Base-by-base conservation (phyloP, 176 grass and related monocot genomes). In the Juncus effusus region DNA sequence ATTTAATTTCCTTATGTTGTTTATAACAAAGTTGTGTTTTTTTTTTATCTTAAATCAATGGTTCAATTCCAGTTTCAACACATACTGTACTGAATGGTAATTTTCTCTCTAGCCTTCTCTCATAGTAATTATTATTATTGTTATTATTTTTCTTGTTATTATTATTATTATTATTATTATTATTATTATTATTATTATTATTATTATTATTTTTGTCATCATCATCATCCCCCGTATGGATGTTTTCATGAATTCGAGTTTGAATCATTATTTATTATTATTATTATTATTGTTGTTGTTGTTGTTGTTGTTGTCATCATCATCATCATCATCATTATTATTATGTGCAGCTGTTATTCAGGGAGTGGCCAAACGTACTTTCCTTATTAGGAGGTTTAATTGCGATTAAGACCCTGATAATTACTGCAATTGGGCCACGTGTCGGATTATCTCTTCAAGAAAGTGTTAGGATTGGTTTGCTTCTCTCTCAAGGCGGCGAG, bases 401-500 rank as follows among this genome's bases (percentile, higher is more conserved):
- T 76, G 72, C 62, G 62, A 92, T 97, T 63, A 97, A 97, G 73
- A 92, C 88, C 71, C 36, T 82, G 53, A 97, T 92, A 84, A 97
- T 84, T 63, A 97, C 85, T 57, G 88, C 83, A 75, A 76, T 92
- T 54, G 94, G 85, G 13, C 89, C 94, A 40, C 87, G 85, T 69
- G 94, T 97, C 14, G 88, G 94, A 42, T 73, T 97, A 75, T 92
- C 84, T 70, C 78, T 97, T 54, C 85, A 89, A 86, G 94, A 97
- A 79, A 92, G 88, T 67, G 68, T 97, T 61, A 92, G 88, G 74
- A 97, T 92, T 61, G 94, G 94, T 35, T 63, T 97, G 65, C 80
- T 97, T 75, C 88, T 97, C 77, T 97, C 94, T 64, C 94, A 97
- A 93, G 94, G 94, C 79, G 94, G 94, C 51, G 88, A 97, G 75